Percentiles rank a stretch among this genome's conserved stretches.
Conservation (phyloP, 768 basidiomycete species). For the Mrakia hoshinonis region DNA sequence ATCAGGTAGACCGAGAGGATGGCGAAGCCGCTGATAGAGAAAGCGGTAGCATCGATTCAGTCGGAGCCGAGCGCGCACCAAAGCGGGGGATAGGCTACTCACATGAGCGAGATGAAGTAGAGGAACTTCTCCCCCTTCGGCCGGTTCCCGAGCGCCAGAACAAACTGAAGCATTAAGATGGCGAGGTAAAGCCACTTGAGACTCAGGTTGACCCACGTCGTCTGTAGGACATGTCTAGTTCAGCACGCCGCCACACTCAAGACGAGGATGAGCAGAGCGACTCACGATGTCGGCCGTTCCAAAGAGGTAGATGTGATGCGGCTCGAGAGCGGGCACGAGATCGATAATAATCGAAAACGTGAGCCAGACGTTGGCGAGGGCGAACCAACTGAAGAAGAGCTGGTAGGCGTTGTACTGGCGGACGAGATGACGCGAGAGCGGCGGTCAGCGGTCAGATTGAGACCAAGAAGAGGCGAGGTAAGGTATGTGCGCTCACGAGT, state of each 20-base stretch:
- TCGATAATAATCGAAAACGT: slow-evolving; percentile 95
- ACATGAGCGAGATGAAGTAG: slow-evolving; percentile 34
- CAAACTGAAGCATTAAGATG: slow-evolving; percentile 65
- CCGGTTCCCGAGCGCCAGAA: slow-evolving; percentile 66
- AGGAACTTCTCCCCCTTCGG: slow-evolving; percentile 74
- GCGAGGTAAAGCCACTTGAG: slow-evolving; percentile 81
- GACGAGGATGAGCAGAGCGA: slow-evolving; percentile 11
- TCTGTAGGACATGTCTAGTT: neutral
- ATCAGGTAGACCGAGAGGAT: slow-evolving; percentile 73
- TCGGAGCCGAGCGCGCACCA: no score
- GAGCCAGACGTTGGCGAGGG: slow-evolving; percentile 54
- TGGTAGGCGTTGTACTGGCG: slow-evolving; percentile 34
- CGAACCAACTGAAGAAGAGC: slow-evolving; percentile 32
- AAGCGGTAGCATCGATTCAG: neutral
- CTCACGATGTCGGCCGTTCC: slow-evolving; percentile 62
- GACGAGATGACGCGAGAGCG: neutral
- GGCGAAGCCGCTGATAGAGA: slow-evolving; percentile 65
- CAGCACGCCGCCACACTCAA: neutral
- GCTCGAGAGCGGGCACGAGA: slow-evolving; percentile 50
- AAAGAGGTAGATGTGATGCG: slow-evolving; percentile 52
- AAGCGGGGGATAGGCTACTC: slow-evolving; percentile 1
- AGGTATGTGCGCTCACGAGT: slow-evolving; percentile 49
- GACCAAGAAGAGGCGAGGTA: neutral
- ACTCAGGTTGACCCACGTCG: slow-evolving; percentile 27
- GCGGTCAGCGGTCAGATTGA: neutral